Percentiles rank a stretch among this genome's conserved stretches.
Conservation (phyloP, 176 grass and related monocot species). For the Panicum miliaceum region DNA sequence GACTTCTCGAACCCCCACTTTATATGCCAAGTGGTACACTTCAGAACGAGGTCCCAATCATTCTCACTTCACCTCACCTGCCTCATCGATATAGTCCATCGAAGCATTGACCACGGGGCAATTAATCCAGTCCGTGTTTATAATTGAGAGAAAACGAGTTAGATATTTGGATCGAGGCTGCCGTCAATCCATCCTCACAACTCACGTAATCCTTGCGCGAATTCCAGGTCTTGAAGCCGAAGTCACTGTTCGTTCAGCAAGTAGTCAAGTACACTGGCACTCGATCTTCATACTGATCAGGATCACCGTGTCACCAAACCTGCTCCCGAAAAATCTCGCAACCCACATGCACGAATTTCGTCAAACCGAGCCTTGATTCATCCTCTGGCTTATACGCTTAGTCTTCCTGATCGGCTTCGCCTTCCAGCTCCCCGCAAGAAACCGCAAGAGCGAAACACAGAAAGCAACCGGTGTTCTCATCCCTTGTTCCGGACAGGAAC, state of each 20-base stretch:
- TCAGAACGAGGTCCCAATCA: conserved; percentile 29
- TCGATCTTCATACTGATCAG: background rate
- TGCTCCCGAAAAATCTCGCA: background rate
- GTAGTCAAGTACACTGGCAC: background rate
- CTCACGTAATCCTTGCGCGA: background rate
- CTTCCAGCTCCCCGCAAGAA: conserved; percentile 11
- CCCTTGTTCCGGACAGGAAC: background rate
- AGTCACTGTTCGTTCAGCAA: background rate
- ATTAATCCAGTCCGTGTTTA: background rate
- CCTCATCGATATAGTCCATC: background rate
- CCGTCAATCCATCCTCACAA: conserved; percentile 28
- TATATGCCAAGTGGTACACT: background rate
- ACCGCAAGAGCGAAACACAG: background rate
- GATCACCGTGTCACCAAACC: too few relatives aligned
- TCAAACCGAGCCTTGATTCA: conserved; percentile 9
- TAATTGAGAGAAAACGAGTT: background rate
- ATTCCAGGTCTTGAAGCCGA: background rate
- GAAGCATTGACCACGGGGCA: background rate
- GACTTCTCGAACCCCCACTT: background rate
- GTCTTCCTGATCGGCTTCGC: background rate
- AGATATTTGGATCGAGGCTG: background rate
- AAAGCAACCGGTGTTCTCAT: background rate
- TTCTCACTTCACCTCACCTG: conserved; percentile 4
- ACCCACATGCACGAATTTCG: background rate
- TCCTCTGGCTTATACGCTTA: conserved; percentile 1